These are phyloP conservation scores for Arctium lappa DNA, from an alignment of 129 eudicot genomes.

Conservation along the genomic window DNA sequence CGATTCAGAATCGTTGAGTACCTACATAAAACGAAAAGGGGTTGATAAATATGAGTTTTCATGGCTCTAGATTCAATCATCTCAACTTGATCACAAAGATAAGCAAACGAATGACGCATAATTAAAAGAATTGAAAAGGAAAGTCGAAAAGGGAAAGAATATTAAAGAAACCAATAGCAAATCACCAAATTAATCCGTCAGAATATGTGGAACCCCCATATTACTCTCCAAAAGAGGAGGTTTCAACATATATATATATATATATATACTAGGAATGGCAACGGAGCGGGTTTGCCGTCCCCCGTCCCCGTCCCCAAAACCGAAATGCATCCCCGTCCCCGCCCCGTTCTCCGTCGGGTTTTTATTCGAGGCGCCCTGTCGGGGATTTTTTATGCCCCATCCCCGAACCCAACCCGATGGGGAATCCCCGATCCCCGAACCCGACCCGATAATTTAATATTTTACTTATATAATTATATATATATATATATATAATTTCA, in stretches of 20 bases:
- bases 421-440: too few relatives aligned
- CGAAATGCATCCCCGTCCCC: too few relatives aligned
- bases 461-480: too few relatives aligned
- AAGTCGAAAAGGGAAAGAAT: conserved; percentile 1
- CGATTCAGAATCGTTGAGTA: conserved; percentile 84
- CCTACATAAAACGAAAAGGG: conserved; percentile 37
- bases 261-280: too few relatives aligned
- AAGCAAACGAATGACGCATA: neutral
- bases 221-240: neutral
- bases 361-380: too few relatives aligned
- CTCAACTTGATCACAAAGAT: conserved; percentile 9
- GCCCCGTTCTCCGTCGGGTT: too few relatives aligned
- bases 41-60: neutral
- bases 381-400: too few relatives aligned
- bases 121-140: neutral
- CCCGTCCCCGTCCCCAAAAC: too few relatives aligned
- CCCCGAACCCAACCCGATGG: too few relatives aligned
- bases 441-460: too few relatives aligned
- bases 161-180: neutral
- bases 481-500: too few relatives aligned
- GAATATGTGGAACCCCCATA: neutral
- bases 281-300: too few relatives aligned
- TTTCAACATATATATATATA: neutral
- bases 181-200: neutral
- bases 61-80: conserved; percentile 15